A percentile compares a stretch with the other conserved stretches of the same genome.
phyloP scores from a whole-genome alignment of 768 basidiomycete species.

The Fibroporia radiculosa region DNA sequence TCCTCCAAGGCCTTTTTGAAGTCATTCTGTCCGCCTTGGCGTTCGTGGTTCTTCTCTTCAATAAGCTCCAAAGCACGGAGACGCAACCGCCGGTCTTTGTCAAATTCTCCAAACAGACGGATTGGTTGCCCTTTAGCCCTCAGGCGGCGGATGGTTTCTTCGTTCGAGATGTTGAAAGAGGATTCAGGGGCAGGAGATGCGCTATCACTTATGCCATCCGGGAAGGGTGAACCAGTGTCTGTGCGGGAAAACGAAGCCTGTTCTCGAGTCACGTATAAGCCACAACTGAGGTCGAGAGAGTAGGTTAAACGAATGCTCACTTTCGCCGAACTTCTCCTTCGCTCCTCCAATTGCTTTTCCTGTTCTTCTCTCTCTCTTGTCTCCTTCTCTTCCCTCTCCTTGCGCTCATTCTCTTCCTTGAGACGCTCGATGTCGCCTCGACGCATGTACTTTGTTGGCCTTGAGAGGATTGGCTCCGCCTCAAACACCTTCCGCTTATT shows the following conservation, averaged over 20 bases:
- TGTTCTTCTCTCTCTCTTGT: constrained; percentile 17
- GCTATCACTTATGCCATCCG: constrained; percentile 12
- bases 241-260: constrained; percentile 15
- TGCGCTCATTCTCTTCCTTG: constrained; percentile 37
- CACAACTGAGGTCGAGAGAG: background rate
- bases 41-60: constrained; percentile 79
- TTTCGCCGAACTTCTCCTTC: constrained; percentile 24
- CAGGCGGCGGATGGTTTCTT: constrained; percentile 84
- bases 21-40: constrained; percentile 86
- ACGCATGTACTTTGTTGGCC: constrained; percentile 82
- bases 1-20: constrained; percentile 88
- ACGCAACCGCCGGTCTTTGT: constrained; percentile 86
- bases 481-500: constrained; percentile 75
- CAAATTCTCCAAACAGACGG: constrained; percentile 88
- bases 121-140: constrained; percentile 92
- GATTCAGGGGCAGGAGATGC: constrained; percentile 38
- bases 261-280: constrained; percentile 17
- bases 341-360: constrained; percentile 20
- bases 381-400: constrained; percentile 30
- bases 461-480: constrained; percentile 30
- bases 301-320: constrained; percentile 29
- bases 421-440: constrained; percentile 83
- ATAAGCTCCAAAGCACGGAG: constrained; percentile 91
- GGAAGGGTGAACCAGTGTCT: constrained; percentile 16
- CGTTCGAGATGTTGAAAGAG: constrained; percentile 84